Evolutionary conservation across 192 early-diverging fungal genomes (phyloP).

Genomic region (Linderina pennispora): DNA sequence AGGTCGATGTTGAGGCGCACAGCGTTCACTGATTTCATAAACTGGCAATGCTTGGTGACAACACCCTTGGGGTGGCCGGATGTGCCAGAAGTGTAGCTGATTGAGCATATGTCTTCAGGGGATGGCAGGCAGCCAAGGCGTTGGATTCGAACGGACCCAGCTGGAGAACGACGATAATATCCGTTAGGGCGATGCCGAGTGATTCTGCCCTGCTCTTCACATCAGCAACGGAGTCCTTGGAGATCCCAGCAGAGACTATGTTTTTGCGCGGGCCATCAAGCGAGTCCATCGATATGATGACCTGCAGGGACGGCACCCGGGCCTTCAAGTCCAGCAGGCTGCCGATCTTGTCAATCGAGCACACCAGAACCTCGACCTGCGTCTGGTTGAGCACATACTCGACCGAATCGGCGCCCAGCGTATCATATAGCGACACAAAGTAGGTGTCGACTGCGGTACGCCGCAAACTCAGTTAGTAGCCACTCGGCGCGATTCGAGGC

Average conservation of each 20-base stretch:
- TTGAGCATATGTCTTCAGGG: conserved; percentile 54
- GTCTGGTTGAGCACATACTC: conserved; percentile 74
- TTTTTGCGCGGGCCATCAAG: conserved; percentile 43
- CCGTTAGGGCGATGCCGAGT: conserved; percentile 50
- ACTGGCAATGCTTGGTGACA: conserved; percentile 55
- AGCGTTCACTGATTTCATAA: conserved; percentile 6
- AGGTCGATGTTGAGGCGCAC: neutral
- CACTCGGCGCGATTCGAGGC: no score
- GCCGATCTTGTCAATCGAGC: conserved; percentile 62
- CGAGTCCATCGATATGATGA: conserved; percentile 66
- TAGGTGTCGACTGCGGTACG: conserved; percentile 52
- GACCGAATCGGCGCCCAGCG: conserved; percentile 61
- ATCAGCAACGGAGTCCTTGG: conserved; percentile 5
- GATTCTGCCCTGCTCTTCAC: conserved; percentile 54
- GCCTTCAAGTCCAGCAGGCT: conserved; percentile 51
- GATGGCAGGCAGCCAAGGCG: conserved; percentile 46
- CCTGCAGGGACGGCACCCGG: conserved; percentile 58
- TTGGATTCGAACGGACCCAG: conserved; percentile 50
- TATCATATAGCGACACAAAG: conserved; percentile 73
- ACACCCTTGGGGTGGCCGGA: conserved; percentile 62
- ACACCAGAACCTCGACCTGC: conserved; percentile 56
- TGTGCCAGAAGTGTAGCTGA: conserved; percentile 75
- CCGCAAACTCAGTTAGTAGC: conserved; percentile 57
- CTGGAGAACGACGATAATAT: conserved; percentile 51
- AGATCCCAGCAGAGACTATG: conserved; percentile 13